Evolutionary conservation across 305 asterid genomes (phyloP).

Genomic region (Euphrasia arctica): DNA sequence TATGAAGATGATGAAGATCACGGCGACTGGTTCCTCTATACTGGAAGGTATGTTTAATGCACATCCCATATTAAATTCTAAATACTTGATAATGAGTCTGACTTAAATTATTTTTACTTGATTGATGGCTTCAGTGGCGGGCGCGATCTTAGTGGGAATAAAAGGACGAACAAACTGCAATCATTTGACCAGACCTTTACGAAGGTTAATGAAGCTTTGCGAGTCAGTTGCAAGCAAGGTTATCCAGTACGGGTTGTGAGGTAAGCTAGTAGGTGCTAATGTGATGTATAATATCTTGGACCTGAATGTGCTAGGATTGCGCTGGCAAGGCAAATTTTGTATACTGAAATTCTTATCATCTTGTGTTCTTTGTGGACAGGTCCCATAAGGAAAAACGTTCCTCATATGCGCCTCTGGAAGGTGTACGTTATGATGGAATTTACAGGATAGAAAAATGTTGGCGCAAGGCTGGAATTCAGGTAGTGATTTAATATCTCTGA

Average conservation of each 20-base stretch:
- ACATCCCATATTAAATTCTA: slow-evolving; percentile 2
- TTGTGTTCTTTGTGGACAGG: slow-evolving; percentile 32
- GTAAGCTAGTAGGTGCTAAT: slow-evolving; percentile 35
- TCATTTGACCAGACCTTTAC: slow-evolving; percentile 70
- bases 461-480: slow-evolving; percentile 77
- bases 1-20: slow-evolving; percentile 91
- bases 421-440: slow-evolving; percentile 88
- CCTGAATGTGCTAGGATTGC: not conserved
- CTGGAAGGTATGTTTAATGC: slow-evolving; percentile 67
- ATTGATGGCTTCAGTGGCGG: slow-evolving; percentile 69
- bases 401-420: slow-evolving; percentile 72
- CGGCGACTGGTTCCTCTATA: slow-evolving; percentile 96
- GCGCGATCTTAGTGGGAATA: slow-evolving; percentile 83
- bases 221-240: slow-evolving; percentile 76
- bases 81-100: not conserved
- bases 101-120: slow-evolving; percentile 23
- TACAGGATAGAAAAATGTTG: slow-evolving; percentile 90
- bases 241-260: slow-evolving; percentile 95
- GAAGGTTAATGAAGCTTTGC: slow-evolving; percentile 67
- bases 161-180: slow-evolving; percentile 74
- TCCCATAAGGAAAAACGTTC: slow-evolving; percentile 81
- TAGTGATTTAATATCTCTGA: slow-evolving; percentile 28
- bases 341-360: too few relatives aligned
- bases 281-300: slow-evolving; percentile 10
- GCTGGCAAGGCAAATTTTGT: too few relatives aligned